Evolutionary conservation across 495 filamentous ascomycete genomes (phyloP).

Genomic region (Jackrogersella multiformis): DNA sequence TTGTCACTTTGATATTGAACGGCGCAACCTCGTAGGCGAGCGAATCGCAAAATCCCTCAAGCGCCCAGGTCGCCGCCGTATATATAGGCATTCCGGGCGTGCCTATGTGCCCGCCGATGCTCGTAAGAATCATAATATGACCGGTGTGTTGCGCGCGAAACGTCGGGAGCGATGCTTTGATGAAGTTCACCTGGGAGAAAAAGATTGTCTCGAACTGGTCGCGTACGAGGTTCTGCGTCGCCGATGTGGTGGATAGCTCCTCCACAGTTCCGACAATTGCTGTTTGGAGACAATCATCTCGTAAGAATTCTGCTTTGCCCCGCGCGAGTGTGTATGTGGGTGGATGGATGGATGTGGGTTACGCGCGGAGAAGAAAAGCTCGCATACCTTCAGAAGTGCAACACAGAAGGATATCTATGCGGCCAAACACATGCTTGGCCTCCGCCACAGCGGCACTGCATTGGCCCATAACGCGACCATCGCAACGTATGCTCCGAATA

Average conservation of each 20-base stretch:
- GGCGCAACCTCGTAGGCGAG: slow-evolving; percentile 96
- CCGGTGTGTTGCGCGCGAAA: slow-evolving; percentile 82
- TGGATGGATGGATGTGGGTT: not conserved
- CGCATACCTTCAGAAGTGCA: slow-evolving; percentile 81
- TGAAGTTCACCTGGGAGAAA: slow-evolving; percentile 94
- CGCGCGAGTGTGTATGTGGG: slow-evolving; percentile 1
- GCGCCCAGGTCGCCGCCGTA: slow-evolving; percentile 90
- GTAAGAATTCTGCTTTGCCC: slow-evolving; percentile 29
- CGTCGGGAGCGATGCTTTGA: slow-evolving; percentile 85
- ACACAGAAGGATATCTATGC: slow-evolving; percentile 87
- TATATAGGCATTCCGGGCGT: slow-evolving; percentile 92
- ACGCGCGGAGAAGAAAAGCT: slow-evolving; percentile 3
- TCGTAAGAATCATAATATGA: slow-evolving; percentile 89
- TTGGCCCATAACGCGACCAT: slow-evolving; percentile 65
- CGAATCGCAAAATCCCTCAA: slow-evolving; percentile 98
- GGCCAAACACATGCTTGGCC: slow-evolving; percentile 82
- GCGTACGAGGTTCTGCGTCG: slow-evolving; percentile 79
- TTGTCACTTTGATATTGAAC: slow-evolving; percentile 95
- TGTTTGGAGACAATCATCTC: slow-evolving; percentile 46
- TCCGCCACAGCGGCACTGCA: slow-evolving; percentile 87
- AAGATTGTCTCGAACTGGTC: slow-evolving; percentile 95
- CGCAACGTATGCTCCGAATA: slow-evolving; percentile 63
- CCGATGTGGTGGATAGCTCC: slow-evolving; percentile 78
- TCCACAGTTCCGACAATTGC: slow-evolving; percentile 92
- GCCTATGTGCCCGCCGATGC: slow-evolving; percentile 90